phyloP scores from a whole-genome alignment of 2,329 filamentous ascomycete genomes.

The Sarocladium oryzae region DNA sequence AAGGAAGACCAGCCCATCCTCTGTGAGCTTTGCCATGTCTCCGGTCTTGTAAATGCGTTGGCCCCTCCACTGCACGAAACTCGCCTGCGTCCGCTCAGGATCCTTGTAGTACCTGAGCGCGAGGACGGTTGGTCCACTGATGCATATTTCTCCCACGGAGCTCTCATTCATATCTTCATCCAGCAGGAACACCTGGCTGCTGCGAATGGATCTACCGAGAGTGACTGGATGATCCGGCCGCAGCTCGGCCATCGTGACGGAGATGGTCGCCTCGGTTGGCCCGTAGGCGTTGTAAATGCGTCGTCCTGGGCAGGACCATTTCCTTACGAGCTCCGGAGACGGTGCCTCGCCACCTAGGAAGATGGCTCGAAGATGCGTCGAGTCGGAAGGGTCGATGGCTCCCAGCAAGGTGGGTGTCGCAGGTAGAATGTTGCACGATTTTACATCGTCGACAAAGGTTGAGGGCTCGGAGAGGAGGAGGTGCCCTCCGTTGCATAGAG shows the following conservation, averaged over 20 bases:
- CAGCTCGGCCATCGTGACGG: constrained; percentile 12
- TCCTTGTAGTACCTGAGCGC: constrained; percentile 30
- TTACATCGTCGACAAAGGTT: constrained; percentile 10
- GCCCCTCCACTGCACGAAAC: constrained; percentile 15
- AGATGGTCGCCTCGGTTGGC: constrained; percentile 14
- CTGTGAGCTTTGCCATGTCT: constrained; percentile 17
- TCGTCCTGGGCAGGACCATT: constrained; percentile 10
- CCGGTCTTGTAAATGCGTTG: constrained; percentile 29
- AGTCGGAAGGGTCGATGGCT: background rate
- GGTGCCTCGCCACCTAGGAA: constrained; percentile 14
- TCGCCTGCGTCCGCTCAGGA: constrained; percentile 13
- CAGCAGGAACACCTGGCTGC: background rate
- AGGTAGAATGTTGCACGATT: constrained; percentile 6
- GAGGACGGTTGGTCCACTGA: constrained; percentile 30
- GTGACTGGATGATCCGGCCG: background rate
- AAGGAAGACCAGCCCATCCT: constrained; percentile 17
- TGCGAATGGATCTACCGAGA: background rate
- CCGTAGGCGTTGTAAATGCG: constrained; percentile 15
- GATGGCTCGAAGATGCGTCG: constrained; percentile 9
- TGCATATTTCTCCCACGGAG: constrained; percentile 13
- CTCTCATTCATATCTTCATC: constrained; percentile 2
- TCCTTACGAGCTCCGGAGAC: constrained; percentile 3
- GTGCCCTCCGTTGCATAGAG: background rate
- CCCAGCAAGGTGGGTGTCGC: constrained; percentile 15
- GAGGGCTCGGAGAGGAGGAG: constrained; percentile 6